phyloP scores from a whole-genome alignment of 73 alveolate species.

The Paramecium caudatum region DNA sequence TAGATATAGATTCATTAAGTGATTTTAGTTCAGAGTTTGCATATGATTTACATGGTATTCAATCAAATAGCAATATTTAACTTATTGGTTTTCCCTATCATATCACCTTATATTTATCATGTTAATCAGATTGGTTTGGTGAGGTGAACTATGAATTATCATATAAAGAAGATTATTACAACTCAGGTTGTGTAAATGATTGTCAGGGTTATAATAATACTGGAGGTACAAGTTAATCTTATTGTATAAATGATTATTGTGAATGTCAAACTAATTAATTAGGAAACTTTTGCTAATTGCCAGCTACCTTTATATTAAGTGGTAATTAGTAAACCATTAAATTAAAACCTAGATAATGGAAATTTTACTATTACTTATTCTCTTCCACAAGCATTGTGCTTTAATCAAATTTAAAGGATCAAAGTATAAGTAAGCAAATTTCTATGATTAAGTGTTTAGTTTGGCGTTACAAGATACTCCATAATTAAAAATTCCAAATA shows the following conservation, averaged over 20 bases:
- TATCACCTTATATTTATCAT: background rate
- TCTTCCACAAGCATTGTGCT: no score
- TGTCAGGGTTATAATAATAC: conserved; percentile 23
- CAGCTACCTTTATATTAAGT: background rate
- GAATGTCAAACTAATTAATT: conserved; percentile 13
- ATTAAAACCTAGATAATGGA: background rate
- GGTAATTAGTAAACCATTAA: background rate
- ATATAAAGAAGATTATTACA: background rate
- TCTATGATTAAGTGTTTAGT: conserved; percentile 34
- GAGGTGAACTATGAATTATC: background rate
- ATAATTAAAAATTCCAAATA: conserved; percentile 5
- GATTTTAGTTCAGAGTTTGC: no score
- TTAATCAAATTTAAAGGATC: no score
- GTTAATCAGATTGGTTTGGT: background rate
- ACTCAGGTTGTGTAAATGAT: background rate
- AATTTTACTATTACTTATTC: background rate
- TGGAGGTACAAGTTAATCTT: conserved; percentile 1
- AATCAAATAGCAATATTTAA: conserved; percentile 16
- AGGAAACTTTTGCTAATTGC: conserved; percentile 3
- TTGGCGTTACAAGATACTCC: background rate
- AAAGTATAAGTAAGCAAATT: conserved; percentile 50
- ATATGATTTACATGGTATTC: conserved; percentile 37
- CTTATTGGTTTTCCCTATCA: background rate
- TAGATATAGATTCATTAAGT: no score
- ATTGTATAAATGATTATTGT: background rate